phyloP scores from a whole-genome alignment of 1,284 basidiomycete species.

The Ustilago sp. region DNA sequence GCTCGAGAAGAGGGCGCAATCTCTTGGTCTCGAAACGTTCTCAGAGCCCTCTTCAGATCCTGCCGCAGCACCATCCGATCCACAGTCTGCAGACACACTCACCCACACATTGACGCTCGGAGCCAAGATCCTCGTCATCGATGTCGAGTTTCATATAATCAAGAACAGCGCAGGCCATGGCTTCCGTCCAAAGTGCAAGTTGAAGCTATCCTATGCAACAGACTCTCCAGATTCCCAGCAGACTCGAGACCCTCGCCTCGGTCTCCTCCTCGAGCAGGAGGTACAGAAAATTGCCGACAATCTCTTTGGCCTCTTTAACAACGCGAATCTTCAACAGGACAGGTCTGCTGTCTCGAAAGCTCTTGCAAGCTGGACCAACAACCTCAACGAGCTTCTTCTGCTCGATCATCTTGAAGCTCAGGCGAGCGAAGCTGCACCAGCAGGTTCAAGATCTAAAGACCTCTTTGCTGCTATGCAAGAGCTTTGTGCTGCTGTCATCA shows the following conservation, averaged over 20 bases:
- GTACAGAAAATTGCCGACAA: conserved; percentile 35
- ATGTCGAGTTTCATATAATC: conserved; percentile 37
- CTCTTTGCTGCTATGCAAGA: conserved; percentile 48
- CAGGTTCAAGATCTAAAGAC: conserved; percentile 17
- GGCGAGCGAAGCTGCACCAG: conserved; percentile 19
- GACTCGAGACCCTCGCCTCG: conserved; percentile 35
- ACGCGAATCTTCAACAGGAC: conserved; percentile 13
- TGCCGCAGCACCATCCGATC: not conserved
- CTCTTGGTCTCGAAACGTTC: conserved; percentile 50
- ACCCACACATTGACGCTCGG: conserved; percentile 43
- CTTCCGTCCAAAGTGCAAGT: conserved; percentile 24
- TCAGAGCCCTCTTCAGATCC: conserved; percentile 34
- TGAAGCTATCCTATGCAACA: conserved; percentile 50
- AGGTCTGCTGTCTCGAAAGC: conserved; percentile 18
- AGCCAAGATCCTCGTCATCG: conserved; percentile 54
- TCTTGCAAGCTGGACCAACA: conserved; percentile 30
- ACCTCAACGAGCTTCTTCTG: conserved; percentile 33
- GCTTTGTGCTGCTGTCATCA: conserved; percentile 16
- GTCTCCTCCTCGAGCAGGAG: conserved; percentile 31
- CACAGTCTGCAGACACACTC: not conserved
- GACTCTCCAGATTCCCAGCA: conserved; percentile 35
- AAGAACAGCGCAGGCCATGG: not conserved
- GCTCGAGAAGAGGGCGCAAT: conserved; percentile 25
- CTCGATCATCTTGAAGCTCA: conserved; percentile 35
- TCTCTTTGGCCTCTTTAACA: conserved; percentile 24